A percentile compares a stretch with the other conserved stretches of the same genome.
Conservation (phyloP, 768 basidiomycete species). For the Podaxis sp. region DNA sequence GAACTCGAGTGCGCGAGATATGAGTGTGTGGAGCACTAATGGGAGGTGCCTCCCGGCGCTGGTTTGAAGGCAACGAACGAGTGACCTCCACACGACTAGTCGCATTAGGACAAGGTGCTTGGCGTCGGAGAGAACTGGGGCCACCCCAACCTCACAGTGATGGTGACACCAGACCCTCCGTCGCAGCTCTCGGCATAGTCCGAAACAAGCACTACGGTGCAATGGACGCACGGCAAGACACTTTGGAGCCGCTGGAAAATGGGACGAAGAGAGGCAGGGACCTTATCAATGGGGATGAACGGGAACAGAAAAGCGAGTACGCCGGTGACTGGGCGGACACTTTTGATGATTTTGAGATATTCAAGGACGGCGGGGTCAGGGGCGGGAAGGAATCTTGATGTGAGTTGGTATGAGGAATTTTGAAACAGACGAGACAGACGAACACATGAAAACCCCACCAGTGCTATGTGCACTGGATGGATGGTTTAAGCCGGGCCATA, state of each 20-base stretch:
- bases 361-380: conserved; percentile 70
- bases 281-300: conserved; percentile 54
- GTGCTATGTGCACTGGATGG: conserved; percentile 72
- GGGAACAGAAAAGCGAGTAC: conserved; percentile 76
- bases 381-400: conserved; percentile 73
- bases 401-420: neutral
- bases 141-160: no score
- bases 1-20: no score
- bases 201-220: conserved; percentile 73
- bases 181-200: conserved; percentile 70
- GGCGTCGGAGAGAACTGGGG: no score
- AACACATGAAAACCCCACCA: conserved; percentile 88
- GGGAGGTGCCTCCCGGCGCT: no score
- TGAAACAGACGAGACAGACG: conserved; percentile 23
- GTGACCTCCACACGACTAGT: no score
- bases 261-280: no score
- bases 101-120: no score
- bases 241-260: conserved; percentile 58
- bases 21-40: no score
- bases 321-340: conserved; percentile 68
- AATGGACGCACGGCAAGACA: conserved; percentile 67
- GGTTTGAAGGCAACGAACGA: no score
- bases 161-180: conserved; percentile 67
- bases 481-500: conserved; percentile 65
- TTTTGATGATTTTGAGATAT: conserved; percentile 65